Evolutionary conservation across 257 asterid species (phyloP).

Genomic region (Solanum bulbocastanum): DNA sequence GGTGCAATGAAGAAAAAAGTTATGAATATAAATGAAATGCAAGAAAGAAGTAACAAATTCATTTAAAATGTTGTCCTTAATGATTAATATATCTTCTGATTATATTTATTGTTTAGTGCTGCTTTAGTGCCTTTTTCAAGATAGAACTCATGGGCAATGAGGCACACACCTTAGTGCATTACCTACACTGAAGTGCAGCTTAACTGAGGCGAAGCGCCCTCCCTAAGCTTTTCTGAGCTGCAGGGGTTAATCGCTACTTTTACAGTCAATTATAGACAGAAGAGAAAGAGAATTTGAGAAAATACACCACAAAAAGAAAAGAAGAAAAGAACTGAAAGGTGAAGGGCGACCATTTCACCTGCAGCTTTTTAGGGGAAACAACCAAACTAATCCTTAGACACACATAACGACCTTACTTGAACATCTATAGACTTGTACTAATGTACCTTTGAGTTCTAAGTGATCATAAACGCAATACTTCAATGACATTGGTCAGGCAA

Average conservation of each 20-base stretch:
- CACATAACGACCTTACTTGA: not conserved
- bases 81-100: not conserved
- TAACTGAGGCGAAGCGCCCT: not conserved
- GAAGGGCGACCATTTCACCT: not conserved
- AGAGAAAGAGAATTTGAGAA: not conserved
- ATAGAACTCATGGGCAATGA: not conserved
- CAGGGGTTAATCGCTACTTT: not conserved
- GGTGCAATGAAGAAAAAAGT: not conserved
- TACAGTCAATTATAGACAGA: not conserved
- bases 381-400: not conserved
- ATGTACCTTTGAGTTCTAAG: not conserved
- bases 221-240: not conserved
- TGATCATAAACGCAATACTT: not conserved
- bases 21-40: not conserved
- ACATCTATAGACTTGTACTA: not conserved
- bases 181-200: not conserved
- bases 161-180: not conserved
- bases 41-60: not conserved
- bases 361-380: not conserved
- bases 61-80: not conserved
- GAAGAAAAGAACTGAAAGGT: not conserved
- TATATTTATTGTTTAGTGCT: not conserved
- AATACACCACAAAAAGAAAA: not conserved
- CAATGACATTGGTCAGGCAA: not conserved
- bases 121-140: not conserved